These are phyloP conservation scores for Pneumocystis wakefieldiae DNA, from an alignment of 1,139 yeast species.

Conservation along the genomic window DNA sequence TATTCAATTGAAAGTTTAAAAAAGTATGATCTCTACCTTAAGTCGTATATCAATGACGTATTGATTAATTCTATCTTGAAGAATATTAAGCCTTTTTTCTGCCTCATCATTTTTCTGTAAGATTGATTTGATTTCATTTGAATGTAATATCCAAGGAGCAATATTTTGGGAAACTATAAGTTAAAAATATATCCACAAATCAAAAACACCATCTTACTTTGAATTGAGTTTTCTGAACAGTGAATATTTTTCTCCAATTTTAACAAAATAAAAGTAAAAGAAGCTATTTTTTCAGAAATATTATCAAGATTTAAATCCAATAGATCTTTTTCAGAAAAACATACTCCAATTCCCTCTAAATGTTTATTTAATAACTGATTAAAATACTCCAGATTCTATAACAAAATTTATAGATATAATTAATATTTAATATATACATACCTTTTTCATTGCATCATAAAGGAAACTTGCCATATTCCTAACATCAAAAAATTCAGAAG, in stretches of 20 bases:
- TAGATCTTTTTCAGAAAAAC: not conserved
- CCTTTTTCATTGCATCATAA: not conserved
- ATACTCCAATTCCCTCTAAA: not conserved
- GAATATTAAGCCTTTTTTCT: not conserved
- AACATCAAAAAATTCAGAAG: not conserved
- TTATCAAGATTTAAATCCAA: not conserved
- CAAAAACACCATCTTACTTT: not conserved
- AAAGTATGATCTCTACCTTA: not conserved
- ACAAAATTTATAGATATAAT: not conserved
- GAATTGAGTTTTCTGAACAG: not conserved
- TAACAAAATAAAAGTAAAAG: not conserved
- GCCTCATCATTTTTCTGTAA: slow-evolving; percentile 1
- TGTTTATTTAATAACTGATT: not conserved
- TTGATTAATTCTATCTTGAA: slow-evolving; percentile 6
- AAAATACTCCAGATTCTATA: not conserved
- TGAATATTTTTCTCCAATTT: not conserved
- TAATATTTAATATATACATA: not conserved
- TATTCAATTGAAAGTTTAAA: not conserved
- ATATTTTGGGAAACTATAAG: not conserved
- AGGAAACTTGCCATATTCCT: not conserved
- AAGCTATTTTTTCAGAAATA: not conserved
- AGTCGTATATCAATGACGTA: slow-evolving; percentile 5
- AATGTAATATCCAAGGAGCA: slow-evolving; percentile 6
- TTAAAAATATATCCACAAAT: not conserved
- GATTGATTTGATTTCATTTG: not conserved